Base-by-base conservation (phyloP, 179 eudicot genomes). In the Silene vulgaris region DNA sequence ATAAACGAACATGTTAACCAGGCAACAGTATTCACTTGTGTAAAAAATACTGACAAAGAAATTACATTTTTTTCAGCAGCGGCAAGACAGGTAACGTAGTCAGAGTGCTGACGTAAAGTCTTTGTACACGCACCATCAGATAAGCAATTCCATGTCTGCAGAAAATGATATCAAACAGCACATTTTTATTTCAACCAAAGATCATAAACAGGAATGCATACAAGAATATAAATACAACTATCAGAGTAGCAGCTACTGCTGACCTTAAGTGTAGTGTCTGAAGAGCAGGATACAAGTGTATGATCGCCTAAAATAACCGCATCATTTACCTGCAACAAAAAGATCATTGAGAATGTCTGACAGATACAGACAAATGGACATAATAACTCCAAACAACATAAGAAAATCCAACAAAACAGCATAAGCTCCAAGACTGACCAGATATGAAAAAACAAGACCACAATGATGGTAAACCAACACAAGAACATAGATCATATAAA, bases 231-330 rank as follows among this genome's bases (percentile, higher is more conserved):
- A 35, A 40, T 16, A 69, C 61, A 77, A n/a, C 21, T 48, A 60
- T 73, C 13, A 23, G 26, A 23, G 26, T 23, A 23, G 26, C 26
- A 54, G 16, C 72, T 17, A 30, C 69, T 50, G 19, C 69, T 57
- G 77, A 96, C 99, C 98, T 96, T 93, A 72, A 96, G 87, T 6
- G 99, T 88, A 57, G 99, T 85, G 72, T 96, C 97, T 32, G 99
- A 93, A 78, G 99, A 93, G 83, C 99, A 96, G 9, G 99, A 96
- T 23, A 96, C 96, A 79, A 93, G 90, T 4, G 96, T 90, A 76
- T 87, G 88, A 78, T 86, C 91, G 72, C 98, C 98, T 19, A 85
- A 78, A 81, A 96, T 85, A 56, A 93, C 98, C 75, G 86, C 90
- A 81, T 93, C 99, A 86, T 96, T 96, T 50, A 96, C 98, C 99